Base-by-base conservation (phyloP, 768 basidiomycete species). In the Omphalotus guepiniiformis region DNA sequence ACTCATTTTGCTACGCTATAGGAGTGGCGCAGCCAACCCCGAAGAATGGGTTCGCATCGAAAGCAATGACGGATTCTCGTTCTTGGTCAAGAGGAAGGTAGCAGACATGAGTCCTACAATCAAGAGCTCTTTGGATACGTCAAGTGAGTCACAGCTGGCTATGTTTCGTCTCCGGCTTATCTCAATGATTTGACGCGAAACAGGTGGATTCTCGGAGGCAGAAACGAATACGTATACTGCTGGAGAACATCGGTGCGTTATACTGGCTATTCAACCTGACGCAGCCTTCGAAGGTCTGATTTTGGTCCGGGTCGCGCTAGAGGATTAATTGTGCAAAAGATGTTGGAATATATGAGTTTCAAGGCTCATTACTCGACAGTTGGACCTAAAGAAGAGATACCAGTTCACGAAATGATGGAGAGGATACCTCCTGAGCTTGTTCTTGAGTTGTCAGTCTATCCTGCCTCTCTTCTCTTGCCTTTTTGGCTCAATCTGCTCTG, bases 281-380 rank as follows among this genome's bases (percentile, higher is more conserved):
- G 32, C 16, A 27, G 22, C 42, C 9, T 19, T 29, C 15, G 22
- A 37, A 19, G 30, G 9, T 23, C 30, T 21, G 47, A 39, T 39
- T n/a, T 50, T n/a, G 23, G 39, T 41, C 9, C 15, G 8, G 3
- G 23, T 21, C 19, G 16, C 26, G 25, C 1, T 53, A 82, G 82
- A 25, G 82, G 74, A 7, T 76, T 85, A 21, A 83, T 95, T 28
- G 79, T 90, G 1, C 89, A 93, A 66, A 93, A 91, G 60, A 72
- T 95, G 43, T 75, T 91, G 34, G 93, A 97, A 64, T 96, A 92
- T 60, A 88, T 95, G 69, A 71, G 79, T 26, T 93, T 87, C 73
- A 93, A 88, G 66, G 71, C 81, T 1, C 75, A 91, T 51, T 92
- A 90, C 60, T 81, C 85, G 51, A 75, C 76, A n/a, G 71, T 69